These are phyloP conservation scores for Fusarium annulatum DNA, from an alignment of 2,329 filamentous ascomycete species.

Conservation along the genomic window DNA sequence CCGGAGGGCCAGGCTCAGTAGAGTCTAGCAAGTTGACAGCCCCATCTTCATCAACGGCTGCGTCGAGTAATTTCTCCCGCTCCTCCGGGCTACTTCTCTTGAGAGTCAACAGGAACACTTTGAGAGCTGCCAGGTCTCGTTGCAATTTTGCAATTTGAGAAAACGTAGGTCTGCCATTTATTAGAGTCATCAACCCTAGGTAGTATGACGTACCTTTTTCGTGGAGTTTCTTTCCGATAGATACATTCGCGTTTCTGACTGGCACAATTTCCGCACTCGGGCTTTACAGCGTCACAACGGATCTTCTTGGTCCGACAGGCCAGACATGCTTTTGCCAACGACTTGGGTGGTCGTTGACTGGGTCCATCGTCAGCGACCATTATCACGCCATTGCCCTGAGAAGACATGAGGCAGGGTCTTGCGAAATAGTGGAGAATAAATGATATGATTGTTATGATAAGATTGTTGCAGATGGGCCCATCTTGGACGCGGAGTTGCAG, in stretches of 20 bases:
- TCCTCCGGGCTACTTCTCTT: background rate
- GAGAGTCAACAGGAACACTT: background rate
- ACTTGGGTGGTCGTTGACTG: background rate
- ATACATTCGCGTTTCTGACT: background rate
- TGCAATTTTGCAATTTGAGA: slow-evolving; percentile 6
- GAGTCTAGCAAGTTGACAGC: background rate
- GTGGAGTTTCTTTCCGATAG: background rate
- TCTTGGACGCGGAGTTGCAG: background rate
- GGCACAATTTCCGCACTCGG: slow-evolving; percentile 2
- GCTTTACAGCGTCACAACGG: slow-evolving; percentile 2
- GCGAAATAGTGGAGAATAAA: background rate
- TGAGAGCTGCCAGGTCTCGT: background rate
- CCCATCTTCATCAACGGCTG: background rate
- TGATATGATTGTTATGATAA: background rate
- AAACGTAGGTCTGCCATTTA: background rate
- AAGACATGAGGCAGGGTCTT: background rate
- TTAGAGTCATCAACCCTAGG: background rate
- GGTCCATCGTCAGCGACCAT: background rate
- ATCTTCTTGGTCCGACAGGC: slow-evolving; percentile 16
- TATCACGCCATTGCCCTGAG: background rate
- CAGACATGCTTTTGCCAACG: slow-evolving; percentile 6
- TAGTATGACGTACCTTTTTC: background rate
- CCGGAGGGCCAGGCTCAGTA: accelerated
- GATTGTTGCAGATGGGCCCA: background rate
- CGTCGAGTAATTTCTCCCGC: background rate